Conservation (phyloP, 2,329 filamentous ascomycete species). For the Penicillium sp. region DNA sequence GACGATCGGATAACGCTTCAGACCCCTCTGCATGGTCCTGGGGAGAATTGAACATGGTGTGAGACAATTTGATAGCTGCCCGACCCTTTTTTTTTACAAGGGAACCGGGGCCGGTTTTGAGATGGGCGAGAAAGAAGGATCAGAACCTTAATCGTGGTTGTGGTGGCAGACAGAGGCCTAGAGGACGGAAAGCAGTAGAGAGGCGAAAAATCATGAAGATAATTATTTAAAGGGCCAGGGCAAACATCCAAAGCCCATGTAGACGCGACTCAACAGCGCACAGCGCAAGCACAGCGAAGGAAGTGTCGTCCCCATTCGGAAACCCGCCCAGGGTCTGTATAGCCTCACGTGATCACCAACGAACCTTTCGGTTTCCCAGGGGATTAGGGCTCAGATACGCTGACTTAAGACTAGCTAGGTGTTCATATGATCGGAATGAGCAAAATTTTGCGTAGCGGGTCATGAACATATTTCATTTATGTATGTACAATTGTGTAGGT, state of each 20-base stretch:
- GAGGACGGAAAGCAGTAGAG: background rate
- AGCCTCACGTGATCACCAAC: constrained; percentile 2
- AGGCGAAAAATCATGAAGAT: background rate
- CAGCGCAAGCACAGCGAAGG: background rate
- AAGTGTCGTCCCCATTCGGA: background rate
- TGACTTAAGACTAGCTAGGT: no score
- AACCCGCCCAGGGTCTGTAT: constrained; percentile 1
- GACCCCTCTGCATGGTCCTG: background rate
- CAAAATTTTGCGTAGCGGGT: no score
- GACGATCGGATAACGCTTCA: constrained; percentile 1
- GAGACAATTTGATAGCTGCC: background rate
- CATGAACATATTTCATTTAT: background rate
- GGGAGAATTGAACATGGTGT: background rate
- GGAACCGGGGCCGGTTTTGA: background rate
- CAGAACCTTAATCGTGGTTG: background rate
- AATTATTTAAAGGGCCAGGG: background rate
- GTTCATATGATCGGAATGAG: no score
- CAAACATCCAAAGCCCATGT: background rate
- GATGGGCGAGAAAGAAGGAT: background rate
- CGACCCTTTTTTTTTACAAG: background rate
- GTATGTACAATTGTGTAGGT: background rate
- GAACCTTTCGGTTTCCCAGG: background rate
- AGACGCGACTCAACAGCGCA: background rate
- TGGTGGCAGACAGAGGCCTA: background rate
- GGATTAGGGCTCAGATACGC: no score